These are phyloP conservation scores for Brassica balearica DNA, from an alignment of 441 rosid species.

Conservation along the genomic window DNA sequence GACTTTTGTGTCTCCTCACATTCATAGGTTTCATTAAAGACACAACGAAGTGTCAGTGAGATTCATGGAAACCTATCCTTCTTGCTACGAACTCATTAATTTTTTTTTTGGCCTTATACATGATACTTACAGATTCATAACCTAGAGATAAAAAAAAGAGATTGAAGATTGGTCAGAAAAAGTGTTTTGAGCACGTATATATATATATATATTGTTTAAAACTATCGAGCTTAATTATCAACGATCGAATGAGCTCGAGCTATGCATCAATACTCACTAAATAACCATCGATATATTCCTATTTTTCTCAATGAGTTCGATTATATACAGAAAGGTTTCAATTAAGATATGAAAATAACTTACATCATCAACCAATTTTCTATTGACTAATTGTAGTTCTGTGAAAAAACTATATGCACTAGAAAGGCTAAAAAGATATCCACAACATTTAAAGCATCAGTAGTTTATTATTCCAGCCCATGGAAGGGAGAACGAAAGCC, in stretches of 20 bases:
- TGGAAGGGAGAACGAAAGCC: too few relatives aligned
- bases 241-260: background rate
- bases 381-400: too few relatives aligned
- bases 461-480: too few relatives aligned
- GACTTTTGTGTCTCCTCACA: slow-evolving; percentile 41
- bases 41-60: slow-evolving; percentile 40
- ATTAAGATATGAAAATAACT: background rate
- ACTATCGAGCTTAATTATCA: background rate
- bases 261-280: background rate
- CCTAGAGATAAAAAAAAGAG: background rate
- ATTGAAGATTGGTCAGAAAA: background rate
- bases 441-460: too few relatives aligned
- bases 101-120: background rate
- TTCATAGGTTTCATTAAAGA: slow-evolving; percentile 33
- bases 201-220: too few relatives aligned
- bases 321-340: background rate
- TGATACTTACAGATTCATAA: slow-evolving; percentile 7
- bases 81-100: slow-evolving; percentile 10
- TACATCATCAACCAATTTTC: too few relatives aligned
- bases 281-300: background rate
- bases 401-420: too few relatives aligned
- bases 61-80: slow-evolving; percentile 27
- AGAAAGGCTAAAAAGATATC: too few relatives aligned
- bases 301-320: background rate
- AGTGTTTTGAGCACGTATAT: background rate